These are phyloP conservation scores for Sugiyamaella japonica DNA, from an alignment of 1,139 yeast species.

Conservation along the genomic window DNA sequence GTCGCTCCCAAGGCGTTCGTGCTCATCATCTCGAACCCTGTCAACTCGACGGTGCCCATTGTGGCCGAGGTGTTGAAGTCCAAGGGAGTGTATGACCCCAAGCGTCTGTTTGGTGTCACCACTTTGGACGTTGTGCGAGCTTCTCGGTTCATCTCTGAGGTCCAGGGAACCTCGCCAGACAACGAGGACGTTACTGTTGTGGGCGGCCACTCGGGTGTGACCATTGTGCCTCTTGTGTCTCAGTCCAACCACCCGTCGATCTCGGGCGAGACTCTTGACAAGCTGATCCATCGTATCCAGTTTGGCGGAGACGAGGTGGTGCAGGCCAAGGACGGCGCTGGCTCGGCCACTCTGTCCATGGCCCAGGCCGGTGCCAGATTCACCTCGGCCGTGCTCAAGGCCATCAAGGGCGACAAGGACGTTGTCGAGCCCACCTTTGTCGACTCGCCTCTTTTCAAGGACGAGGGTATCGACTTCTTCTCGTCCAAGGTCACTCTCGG, in stretches of 20 bases:
- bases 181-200: conserved; percentile 75
- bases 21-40: conserved; percentile 88
- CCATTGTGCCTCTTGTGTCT: conserved; percentile 87
- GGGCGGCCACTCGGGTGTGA: conserved; percentile 97
- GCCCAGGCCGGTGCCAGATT: conserved; percentile 92
- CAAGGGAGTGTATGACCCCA: conserved; percentile 73
- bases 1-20: conserved; percentile 73
- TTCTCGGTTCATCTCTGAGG: conserved; percentile 69
- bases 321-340: conserved; percentile 90
- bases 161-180: conserved; percentile 51
- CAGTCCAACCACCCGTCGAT: conserved; percentile 51
- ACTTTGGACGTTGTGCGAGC: conserved; percentile 90
- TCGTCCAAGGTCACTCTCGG: conserved; percentile 90
- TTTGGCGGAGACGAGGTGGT: conserved; percentile 98
- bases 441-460: conserved; percentile 75
- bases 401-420: conserved; percentile 49
- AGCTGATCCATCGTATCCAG: conserved; percentile 83
- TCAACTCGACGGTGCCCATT: conserved; percentile 92
- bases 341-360: conserved; percentile 95
- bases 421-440: conserved; percentile 63
- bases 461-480: conserved; percentile 86
- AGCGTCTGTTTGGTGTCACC: conserved; percentile 87
- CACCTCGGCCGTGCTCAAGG: conserved; percentile 48
- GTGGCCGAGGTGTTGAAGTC: conserved; percentile 82
- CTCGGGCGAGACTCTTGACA: conserved; percentile 57